Percentiles rank a stretch among this genome's conserved stretches.
phyloP scores from a whole-genome alignment of 2,329 filamentous ascomycete genomes.

The Didymella glomerata region DNA sequence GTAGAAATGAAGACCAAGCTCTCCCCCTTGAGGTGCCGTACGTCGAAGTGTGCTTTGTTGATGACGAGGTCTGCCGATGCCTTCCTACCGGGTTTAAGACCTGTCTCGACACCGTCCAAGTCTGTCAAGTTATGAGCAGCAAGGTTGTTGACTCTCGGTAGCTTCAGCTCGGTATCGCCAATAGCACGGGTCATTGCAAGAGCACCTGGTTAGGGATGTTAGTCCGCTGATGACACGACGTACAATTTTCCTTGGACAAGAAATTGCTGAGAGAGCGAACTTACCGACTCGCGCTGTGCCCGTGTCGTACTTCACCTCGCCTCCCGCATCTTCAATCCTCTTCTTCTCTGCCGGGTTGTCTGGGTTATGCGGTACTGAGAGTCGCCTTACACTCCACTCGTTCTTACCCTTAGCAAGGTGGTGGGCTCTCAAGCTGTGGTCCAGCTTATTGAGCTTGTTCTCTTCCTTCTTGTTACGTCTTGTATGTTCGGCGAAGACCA shows the following conservation, averaged over 20 bases:
- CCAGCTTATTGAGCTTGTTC: slow-evolving; percentile 15
- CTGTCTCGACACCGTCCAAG: slow-evolving; percentile 34
- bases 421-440: slow-evolving; percentile 16
- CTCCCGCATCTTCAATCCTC: slow-evolving; percentile 35
- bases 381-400: slow-evolving; percentile 30
- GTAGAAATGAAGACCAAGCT: slow-evolving; percentile 33
- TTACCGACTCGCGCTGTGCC: slow-evolving; percentile 31
- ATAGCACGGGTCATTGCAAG: slow-evolving; percentile 39
- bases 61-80: slow-evolving; percentile 34
- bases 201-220: slow-evolving; percentile 20
- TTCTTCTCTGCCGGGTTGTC: slow-evolving; percentile 31
- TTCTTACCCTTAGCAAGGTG: slow-evolving; percentile 20
- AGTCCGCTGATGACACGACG: neutral
- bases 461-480: slow-evolving; percentile 17
- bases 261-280: neutral
- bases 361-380: slow-evolving; percentile 34
- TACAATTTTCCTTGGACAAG: neutral
- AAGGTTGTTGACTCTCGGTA: slow-evolving; percentile 36
- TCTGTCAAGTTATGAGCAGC: slow-evolving; percentile 37
- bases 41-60: slow-evolving; percentile 35
- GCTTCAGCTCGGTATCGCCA: slow-evolving; percentile 36
- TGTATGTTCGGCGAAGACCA: slow-evolving; percentile 26
- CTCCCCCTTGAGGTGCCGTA: slow-evolving; percentile 28
- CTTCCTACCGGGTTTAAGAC: slow-evolving; percentile 33
- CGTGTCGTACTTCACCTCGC: slow-evolving; percentile 33